These are phyloP conservation scores for Talaromyces liani DNA, from an alignment of 495 filamentous ascomycete species.

Conservation along the genomic window DNA sequence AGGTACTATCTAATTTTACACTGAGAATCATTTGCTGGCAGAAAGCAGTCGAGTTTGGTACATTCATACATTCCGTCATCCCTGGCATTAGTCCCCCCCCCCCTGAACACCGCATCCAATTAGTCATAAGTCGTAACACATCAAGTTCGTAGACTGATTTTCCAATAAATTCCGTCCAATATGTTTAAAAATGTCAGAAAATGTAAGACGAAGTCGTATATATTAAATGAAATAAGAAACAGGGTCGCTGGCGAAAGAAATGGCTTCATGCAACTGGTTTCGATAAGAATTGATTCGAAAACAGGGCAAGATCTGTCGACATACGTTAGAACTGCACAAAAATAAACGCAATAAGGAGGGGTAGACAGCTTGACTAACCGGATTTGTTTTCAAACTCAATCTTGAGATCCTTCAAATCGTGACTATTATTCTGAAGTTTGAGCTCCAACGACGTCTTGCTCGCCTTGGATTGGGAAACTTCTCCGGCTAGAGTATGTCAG, in stretches of 20 bases:
- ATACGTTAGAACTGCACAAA: not conserved
- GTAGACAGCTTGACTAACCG: not conserved
- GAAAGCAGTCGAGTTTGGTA: not conserved
- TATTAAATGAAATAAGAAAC: not conserved
- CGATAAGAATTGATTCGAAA: not conserved
- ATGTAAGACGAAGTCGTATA: not conserved
- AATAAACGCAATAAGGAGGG: not conserved
- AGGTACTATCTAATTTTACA: too few species aligned
- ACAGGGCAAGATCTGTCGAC: not conserved
- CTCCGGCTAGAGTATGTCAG: not conserved
- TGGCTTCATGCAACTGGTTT: not conserved
- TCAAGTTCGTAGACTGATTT: not conserved
- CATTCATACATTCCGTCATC: not conserved
- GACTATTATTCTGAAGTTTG: conserved; percentile 2
- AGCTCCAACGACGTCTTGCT: not conserved
- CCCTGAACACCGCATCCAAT: not conserved
- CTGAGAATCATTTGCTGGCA: too few species aligned
- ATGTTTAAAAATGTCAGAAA: not conserved
- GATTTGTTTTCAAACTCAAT: not conserved
- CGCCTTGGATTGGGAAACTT: not conserved
- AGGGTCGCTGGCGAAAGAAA: not conserved
- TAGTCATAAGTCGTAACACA: conserved; percentile 2
- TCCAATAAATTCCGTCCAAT: not conserved
- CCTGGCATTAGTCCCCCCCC: not conserved
- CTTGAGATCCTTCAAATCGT: conserved; percentile 2